These are phyloP conservation scores for Penicillium riverlandense DNA, from an alignment of 495 filamentous ascomycete genomes.

Conservation along the genomic window DNA sequence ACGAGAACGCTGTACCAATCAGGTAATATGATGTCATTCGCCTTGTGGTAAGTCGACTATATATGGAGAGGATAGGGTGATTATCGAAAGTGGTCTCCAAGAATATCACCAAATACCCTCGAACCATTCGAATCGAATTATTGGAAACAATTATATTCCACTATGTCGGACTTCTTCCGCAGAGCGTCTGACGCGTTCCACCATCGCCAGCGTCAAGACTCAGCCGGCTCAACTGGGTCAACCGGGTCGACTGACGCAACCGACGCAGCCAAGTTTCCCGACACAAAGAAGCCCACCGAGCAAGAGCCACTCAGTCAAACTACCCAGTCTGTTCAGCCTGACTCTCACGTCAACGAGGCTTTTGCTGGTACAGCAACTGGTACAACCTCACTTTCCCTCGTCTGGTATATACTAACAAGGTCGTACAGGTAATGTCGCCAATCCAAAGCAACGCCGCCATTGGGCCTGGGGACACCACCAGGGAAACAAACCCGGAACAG, in stretches of 20 bases:
- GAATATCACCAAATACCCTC: not conserved
- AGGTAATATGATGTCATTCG: slow-evolving; percentile 1
- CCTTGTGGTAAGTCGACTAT: not conserved
- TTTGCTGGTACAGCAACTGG: slow-evolving; percentile 2
- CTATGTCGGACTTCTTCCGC: slow-evolving; percentile 4
- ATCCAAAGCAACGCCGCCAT: slow-evolving; percentile 1
- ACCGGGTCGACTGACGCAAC: too few relatives aligned
- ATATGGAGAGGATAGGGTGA: not conserved
- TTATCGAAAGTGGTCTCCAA: not conserved
- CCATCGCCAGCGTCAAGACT: slow-evolving; percentile 4
- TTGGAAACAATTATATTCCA: not conserved
- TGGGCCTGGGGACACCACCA: slow-evolving; percentile 5
- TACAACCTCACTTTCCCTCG: not conserved
- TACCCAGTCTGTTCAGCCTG: slow-evolving; percentile 1
- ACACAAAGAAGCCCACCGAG: not conserved
- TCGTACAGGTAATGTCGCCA: not conserved
- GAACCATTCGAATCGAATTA: not conserved
- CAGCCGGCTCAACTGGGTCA: slow-evolving; percentile 7
- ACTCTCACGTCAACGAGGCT: slow-evolving; percentile 1
- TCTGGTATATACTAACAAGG: not conserved
- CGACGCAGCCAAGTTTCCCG: not conserved
- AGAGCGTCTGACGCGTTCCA: slow-evolving; percentile 6
- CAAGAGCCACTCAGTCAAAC: not conserved
- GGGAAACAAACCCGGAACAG: not conserved
- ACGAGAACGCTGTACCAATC: not conserved